Evolutionary conservation across 2,329 filamentous ascomycete species (phyloP), one percentile per base, ranked within the genome.

Genomic region (Xylaria sp.): DNA sequence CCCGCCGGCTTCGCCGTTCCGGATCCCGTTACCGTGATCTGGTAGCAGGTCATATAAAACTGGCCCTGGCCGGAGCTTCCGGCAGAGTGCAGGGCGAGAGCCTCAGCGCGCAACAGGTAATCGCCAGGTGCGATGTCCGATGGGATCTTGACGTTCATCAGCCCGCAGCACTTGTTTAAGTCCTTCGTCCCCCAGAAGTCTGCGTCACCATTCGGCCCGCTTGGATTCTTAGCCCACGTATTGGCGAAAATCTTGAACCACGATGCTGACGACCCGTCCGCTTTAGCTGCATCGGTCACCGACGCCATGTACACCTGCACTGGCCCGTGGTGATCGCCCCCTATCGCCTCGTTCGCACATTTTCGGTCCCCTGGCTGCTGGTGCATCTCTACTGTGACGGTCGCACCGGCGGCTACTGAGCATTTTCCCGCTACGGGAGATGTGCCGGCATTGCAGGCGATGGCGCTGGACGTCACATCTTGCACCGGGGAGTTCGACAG

Each of bases 351-450:
- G 58, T 75, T 75, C 4, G 63, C 49, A 61, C 78, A 81, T n/a
- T 64, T 65, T 15, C 79, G 75, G 64, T 73, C 68, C 1, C 63
- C 59, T 1, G 68, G 69, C 60, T 72, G 69, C 58, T 81, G 79
- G 74, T 87, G 84, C 81, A 87, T 86, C 73, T 86, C 84, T 7
- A 85, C 77, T 0, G 83, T 85, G 13, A 86, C 78, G 0, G 75
- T 81, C 4, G 75, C 74, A 3, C 83, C 82, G 3, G 81, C 81
- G 29, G 73, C 72, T 29, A 83, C 80, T 19, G 75, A 69, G 68
- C 82, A 85, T 66, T 82, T 81, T 13, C 73, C 74, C 1, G 73
- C 60, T 3, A 77, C 74, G 15, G 74, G 67, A n/a, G 64, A 70
- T 8, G 69, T 72, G 21, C 73, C 73, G 27, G 72, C 73, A 65